Evolutionary conservation across 1,284 basidiomycete genomes (phyloP).

Genomic region (Papiliotrema terrestris): DNA sequence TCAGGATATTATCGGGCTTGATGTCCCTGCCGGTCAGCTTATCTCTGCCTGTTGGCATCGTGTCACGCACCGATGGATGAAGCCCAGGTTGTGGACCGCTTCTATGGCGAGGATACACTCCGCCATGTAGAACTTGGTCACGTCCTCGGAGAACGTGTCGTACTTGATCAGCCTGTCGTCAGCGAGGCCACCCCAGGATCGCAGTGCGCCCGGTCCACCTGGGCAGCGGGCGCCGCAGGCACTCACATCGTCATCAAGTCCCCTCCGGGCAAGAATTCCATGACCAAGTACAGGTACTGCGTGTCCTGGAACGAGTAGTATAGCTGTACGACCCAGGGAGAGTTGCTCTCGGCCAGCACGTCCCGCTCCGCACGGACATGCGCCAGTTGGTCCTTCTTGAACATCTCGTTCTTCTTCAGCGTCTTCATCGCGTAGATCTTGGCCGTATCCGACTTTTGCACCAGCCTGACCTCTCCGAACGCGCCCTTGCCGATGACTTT

Average conservation of each 20-base stretch:
- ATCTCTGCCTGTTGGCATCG: neutral
- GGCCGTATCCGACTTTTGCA: slow-evolving; percentile 94
- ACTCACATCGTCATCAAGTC: slow-evolving; percentile 75
- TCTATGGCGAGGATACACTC: slow-evolving; percentile 98
- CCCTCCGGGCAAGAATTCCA: slow-evolving; percentile 98
- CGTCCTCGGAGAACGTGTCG: slow-evolving; percentile 97
- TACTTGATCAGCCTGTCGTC: slow-evolving; percentile 95
- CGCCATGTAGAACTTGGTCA: slow-evolving; percentile 98
- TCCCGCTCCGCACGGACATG: slow-evolving; percentile 99
- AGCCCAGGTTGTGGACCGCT: slow-evolving; percentile 97
- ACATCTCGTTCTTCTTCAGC: slow-evolving; percentile 95
- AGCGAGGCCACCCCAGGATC: slow-evolving; percentile 1
- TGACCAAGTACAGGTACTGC: slow-evolving; percentile 92
- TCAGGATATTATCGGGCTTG: slow-evolving; percentile 96
- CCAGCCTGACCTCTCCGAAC: slow-evolving; percentile 94
- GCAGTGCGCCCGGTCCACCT: too few relatives aligned
- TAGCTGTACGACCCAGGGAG: slow-evolving; percentile 93
- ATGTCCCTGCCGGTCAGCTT: slow-evolving; percentile 65
- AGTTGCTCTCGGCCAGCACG: slow-evolving; percentile 94
- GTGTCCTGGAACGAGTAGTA: slow-evolving; percentile 99
- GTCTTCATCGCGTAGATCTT: slow-evolving; percentile 99
- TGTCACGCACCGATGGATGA: slow-evolving; percentile 80
- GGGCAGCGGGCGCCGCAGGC: neutral
- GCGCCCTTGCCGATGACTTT: slow-evolving; percentile 99
- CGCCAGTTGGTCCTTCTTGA: slow-evolving; percentile 97